A percentile compares a stretch with the other conserved stretches of the same genome.
phyloP scores from a whole-genome alignment of 2,329 filamentous ascomycete species.

The Fusarium xyrophilum region DNA sequence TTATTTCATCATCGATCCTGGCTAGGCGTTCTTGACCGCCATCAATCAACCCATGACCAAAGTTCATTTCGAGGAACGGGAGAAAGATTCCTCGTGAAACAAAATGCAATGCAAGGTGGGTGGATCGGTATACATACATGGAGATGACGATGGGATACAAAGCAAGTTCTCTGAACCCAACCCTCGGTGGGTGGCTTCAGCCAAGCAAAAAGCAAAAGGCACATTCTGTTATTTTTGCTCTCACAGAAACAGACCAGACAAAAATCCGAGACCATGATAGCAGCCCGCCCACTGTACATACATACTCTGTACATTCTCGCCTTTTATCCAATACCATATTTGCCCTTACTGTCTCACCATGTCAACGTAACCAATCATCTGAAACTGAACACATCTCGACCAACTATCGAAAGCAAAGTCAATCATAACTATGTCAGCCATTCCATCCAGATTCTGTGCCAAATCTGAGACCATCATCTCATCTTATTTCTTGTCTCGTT shows the following conservation, averaged over 20 bases:
- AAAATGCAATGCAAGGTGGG: conserved; percentile 6
- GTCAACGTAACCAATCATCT: conserved; percentile 1
- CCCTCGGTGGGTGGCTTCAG: background rate
- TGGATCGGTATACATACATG: background rate
- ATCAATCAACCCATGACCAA: conserved; percentile 7
- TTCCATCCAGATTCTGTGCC: background rate
- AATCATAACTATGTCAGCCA: conserved; percentile 10
- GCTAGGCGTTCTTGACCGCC: conserved; percentile 23
- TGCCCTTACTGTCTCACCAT: background rate
- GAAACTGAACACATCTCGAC: conserved; percentile 10
- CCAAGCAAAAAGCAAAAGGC: conserved; percentile 8
- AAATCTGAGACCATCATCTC: background rate
- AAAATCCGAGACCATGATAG: background rate
- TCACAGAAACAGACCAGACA: conserved; percentile 4
- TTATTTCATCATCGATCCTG: conserved; percentile 10
- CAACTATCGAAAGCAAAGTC: background rate
- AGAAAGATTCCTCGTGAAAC: background rate
- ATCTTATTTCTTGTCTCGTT: background rate
- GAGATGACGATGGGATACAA: conserved; percentile 17
- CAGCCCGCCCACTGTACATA: background rate
- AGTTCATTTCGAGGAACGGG: background rate
- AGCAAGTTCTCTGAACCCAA: conserved; percentile 16
- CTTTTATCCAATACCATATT: background rate
- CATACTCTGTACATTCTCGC: background rate
- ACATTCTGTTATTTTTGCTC: background rate